Conservation (phyloP, 805 yeast genomes). For the Barnettozyma pratensis region DNA sequence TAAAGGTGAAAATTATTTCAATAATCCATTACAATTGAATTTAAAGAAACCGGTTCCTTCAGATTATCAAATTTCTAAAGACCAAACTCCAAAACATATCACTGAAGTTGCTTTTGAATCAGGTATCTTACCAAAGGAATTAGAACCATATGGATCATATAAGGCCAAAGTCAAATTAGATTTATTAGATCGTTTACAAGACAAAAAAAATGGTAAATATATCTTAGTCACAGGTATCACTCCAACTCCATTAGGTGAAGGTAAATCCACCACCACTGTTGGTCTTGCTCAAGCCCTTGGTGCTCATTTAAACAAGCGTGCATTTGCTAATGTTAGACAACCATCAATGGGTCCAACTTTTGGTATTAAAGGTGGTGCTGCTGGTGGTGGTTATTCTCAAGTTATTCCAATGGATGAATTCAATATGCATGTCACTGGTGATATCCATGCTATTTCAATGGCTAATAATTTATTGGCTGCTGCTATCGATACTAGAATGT, state of each 20-base stretch:
- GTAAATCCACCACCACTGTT: slow-evolving; percentile 79
- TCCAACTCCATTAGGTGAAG: slow-evolving; percentile 84
- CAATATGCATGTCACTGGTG: slow-evolving; percentile 83
- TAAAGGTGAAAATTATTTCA: slow-evolving; percentile 16
- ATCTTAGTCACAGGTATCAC: slow-evolving; percentile 79
- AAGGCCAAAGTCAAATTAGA: slow-evolving; percentile 72
- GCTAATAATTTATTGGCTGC: slow-evolving; percentile 80
- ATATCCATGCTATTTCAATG: slow-evolving; percentile 78
- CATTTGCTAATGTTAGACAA: slow-evolving; percentile 79
- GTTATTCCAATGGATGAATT: slow-evolving; percentile 88
- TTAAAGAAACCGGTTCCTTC: slow-evolving; percentile 70
- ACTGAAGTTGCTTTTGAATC: slow-evolving; percentile 63
- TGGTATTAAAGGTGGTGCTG: slow-evolving; percentile 88
- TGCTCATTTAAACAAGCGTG: slow-evolving; percentile 63
- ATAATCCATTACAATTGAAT: slow-evolving; percentile 50
- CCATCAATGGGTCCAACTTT: slow-evolving; percentile 91
- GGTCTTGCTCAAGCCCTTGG: slow-evolving; percentile 82
- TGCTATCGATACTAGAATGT: slow-evolving; percentile 81
- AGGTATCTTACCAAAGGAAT: slow-evolving; percentile 59
- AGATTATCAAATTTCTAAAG: slow-evolving; percentile 72
- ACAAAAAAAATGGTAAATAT: slow-evolving; percentile 62
- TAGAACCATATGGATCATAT: slow-evolving; percentile 70
- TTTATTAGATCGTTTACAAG: slow-evolving; percentile 54
- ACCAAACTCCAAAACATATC: slow-evolving; percentile 67
- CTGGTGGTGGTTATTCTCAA: slow-evolving; percentile 86